Evolutionary conservation across 495 filamentous ascomycete genomes (phyloP).

Genomic region (Ramalina peruviana): DNA sequence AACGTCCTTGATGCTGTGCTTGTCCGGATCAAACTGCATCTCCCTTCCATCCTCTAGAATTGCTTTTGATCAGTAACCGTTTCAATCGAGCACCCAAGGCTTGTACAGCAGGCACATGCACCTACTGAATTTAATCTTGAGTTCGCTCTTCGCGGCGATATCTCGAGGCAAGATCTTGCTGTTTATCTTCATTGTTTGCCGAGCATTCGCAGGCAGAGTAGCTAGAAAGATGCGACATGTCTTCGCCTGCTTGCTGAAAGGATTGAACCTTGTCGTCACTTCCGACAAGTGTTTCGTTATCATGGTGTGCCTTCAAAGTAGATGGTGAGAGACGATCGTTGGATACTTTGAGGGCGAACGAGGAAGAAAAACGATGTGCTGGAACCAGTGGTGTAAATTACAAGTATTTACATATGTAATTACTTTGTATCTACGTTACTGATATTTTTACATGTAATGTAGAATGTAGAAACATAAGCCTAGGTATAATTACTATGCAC

Average conservation of each 20-base stretch:
- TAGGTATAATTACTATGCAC: too few relatives aligned
- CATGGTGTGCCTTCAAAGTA: constrained; percentile 38
- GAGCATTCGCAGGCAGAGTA: constrained; percentile 67
- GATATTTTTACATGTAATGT: too few relatives aligned
- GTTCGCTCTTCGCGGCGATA: constrained; percentile 39
- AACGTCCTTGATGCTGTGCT: constrained; percentile 73
- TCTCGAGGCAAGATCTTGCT: constrained; percentile 59
- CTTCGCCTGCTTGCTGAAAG: constrained; percentile 63
- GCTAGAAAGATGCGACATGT: constrained; percentile 78
- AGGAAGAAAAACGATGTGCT: too few relatives aligned
- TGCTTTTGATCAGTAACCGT: neutral
- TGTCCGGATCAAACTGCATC: constrained; percentile 55
- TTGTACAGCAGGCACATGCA: constrained; percentile 7
- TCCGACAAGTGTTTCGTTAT: constrained; percentile 76
- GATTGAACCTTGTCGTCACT: constrained; percentile 78
- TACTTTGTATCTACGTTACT: too few relatives aligned
- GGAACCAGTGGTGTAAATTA: too few relatives aligned
- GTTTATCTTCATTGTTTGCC: constrained; percentile 59
- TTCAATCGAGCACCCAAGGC: neutral
- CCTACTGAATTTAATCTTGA: constrained; percentile 74
- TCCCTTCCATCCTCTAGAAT: constrained; percentile 30
- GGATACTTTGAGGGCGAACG: too few relatives aligned
- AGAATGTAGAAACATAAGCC: too few relatives aligned
- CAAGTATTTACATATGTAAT: too few relatives aligned
- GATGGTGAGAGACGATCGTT: neutral